Percentiles rank a stretch among this genome's conserved stretches.
phyloP scores from a whole-genome alignment of 2,329 filamentous ascomycete genomes.

The Fusarium verticillioides region DNA sequence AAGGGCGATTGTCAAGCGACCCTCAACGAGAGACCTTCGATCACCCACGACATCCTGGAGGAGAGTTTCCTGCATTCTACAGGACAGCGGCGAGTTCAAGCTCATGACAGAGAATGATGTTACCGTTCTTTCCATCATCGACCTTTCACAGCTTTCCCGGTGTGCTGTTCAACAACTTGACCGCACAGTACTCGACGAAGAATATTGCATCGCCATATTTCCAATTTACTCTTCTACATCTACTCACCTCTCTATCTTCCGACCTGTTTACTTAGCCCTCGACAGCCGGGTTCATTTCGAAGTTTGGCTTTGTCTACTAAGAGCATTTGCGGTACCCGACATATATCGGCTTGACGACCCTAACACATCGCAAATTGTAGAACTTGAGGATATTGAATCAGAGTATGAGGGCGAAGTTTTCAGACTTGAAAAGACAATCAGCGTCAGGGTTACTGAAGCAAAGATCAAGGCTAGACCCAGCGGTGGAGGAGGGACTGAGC shows the following conservation, averaged over 20 bases:
- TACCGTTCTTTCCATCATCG: constrained; percentile 82
- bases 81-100: constrained; percentile 95
- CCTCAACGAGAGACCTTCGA: constrained; percentile 67
- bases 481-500: constrained; percentile 34
- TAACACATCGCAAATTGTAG: constrained; percentile 56
- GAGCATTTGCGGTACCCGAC: constrained; percentile 92
- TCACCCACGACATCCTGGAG: constrained; percentile 77
- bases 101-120: constrained; percentile 88
- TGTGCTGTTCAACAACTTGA: constrained; percentile 92
- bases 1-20: constrained; percentile 65
- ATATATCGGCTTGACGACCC: constrained; percentile 75
- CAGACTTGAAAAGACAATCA: constrained; percentile 70
- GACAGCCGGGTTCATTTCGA: constrained; percentile 93
- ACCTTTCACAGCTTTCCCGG: constrained; percentile 87
- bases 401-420: constrained; percentile 64
- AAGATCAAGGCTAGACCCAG: constrained; percentile 61
- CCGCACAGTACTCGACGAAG: constrained; percentile 88
- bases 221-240: constrained; percentile 86
- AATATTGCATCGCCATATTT: constrained; percentile 95
- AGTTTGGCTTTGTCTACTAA: constrained; percentile 93
- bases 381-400: constrained; percentile 52
- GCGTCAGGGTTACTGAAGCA: constrained; percentile 69
- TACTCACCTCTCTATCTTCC: constrained; percentile 77
- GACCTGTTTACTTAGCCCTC: constrained; percentile 89
- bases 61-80: constrained; percentile 89